Base-by-base conservation (phyloP, 176 grass and related monocot species). In the Pharus latifolius region DNA sequence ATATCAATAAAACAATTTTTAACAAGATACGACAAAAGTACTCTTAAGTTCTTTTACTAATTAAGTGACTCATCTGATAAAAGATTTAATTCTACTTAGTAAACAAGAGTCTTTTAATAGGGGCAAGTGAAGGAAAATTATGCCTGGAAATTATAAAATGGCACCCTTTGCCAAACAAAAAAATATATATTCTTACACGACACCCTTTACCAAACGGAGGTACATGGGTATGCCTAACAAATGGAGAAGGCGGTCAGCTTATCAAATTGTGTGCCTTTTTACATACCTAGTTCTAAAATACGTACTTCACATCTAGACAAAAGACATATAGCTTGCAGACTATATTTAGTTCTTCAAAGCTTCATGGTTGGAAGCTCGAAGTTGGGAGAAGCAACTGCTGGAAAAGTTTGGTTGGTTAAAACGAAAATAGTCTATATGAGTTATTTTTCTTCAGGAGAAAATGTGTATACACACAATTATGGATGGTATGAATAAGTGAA, bases 341-440 rank as follows among this genome's bases (percentile, higher is more conserved):
- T 33, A 68, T 63, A 15, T 60, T 70, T 60, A 59, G 31, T 60
- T 69, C 33, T 44, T 60, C 38, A 11, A 78, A 27, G n/a, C n/a
- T n/a, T n/a, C n/a, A n/a, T n/a, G n/a, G n/a, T 2, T 38, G 1
- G 24, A 51, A 10, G 14, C 23, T 6, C 13, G 11, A 50, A 5
- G 38, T 25, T 60, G 22, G 6, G 28, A 16, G 41, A 79, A 25
- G 23, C 4, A 28, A 38, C 43, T 49, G 3, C 31, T 60, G 30
- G 41, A 24, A 20, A 64, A 70, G 55, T 61, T 59, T 7, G 9
- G 11, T 53, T 72, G 28, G 56, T 26, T 27, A 26, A 15, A n/a
- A 6, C 26, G 11, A 2, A 54, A 27, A 13, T 54, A 26, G 5
- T 26, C 10, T 26, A 62, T 37, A 62, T 25, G 72, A 75, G n/a